Evolutionary conservation across 768 basidiomycete species (phyloP).

Genomic region (Mycena haematopus): DNA sequence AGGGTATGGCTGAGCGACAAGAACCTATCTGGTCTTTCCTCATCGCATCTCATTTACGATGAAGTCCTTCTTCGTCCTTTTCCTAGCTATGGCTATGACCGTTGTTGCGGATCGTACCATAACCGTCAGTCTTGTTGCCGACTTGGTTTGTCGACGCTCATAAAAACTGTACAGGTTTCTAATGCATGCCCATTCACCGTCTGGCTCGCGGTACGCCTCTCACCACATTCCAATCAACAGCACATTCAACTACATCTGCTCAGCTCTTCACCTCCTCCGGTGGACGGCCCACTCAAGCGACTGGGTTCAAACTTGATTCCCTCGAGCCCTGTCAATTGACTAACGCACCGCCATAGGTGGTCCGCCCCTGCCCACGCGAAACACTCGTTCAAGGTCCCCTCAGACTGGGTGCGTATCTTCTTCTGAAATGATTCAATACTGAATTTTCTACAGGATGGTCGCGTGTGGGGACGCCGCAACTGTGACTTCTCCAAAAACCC

Average conservation of each 20-base stretch:
- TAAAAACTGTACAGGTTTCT: slow-evolving; percentile 13
- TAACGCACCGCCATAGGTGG: slow-evolving; percentile 9
- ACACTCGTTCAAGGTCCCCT: slow-evolving; percentile 6
- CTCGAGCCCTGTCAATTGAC: slow-evolving; percentile 7
- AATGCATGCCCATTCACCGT: slow-evolving; percentile 18
- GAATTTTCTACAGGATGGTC: slow-evolving; percentile 35
- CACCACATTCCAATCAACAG: slow-evolving; percentile 2
- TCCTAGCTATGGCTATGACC: slow-evolving; percentile 11
- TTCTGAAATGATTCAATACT: background rate
- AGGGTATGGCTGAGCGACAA: slow-evolving; percentile 9
- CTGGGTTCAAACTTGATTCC: slow-evolving; percentile 13
- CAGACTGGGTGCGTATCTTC: slow-evolving; percentile 10
- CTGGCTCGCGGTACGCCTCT: slow-evolving; percentile 15
- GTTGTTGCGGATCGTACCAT: slow-evolving; percentile 15
- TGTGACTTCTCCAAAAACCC: slow-evolving; percentile 48
- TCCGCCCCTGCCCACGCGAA: slow-evolving; percentile 3
- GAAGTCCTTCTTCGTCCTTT: slow-evolving; percentile 14
- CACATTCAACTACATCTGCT: slow-evolving; percentile 4
- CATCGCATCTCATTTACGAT: slow-evolving; percentile 16
- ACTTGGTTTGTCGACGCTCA: slow-evolving; percentile 7
- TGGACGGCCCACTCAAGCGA: slow-evolving; percentile 20
- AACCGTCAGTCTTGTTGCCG: slow-evolving; percentile 14
- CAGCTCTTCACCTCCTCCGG: slow-evolving; percentile 25
- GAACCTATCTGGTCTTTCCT: slow-evolving; percentile 12
- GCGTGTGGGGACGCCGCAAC: slow-evolving; percentile 56